Base-by-base conservation (phyloP, 1,284 basidiomycete species). In the Hypsizygus ulmarius region DNA sequence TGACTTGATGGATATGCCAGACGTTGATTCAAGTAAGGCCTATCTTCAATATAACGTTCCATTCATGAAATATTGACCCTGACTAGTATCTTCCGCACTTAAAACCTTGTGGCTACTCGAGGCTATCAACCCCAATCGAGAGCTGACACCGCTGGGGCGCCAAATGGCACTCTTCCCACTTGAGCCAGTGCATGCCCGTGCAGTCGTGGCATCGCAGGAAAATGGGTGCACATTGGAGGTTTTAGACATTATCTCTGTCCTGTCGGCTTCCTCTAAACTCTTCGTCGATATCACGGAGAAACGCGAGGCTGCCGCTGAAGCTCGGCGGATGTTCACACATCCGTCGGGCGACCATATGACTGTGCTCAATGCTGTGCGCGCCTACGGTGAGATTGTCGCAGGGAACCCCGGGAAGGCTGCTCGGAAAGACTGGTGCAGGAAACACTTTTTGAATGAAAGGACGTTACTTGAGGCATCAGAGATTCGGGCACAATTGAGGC, bases 341-440 rank as follows among this genome's bases (percentile, higher is more conserved):
- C 71, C 81, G 2, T 84, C 87, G 45, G 95, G 96, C 16, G 96
- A 99, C 64, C 93, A 97, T 64, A 73, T 97, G 50, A 97, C 93
- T 10, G 78, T 87, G 47, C 76, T 97, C 52, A 96, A 96, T 55
- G 84, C 84, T 3, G 78, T 93, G 40, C 79, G 83, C n/a, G 81
- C 90, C 3, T 98, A 94, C 63, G 56, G 60, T 10, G 68, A 85
- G 48, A 67, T 87, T 7, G 64, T 70, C 3, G 59, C 62, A 2
- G 77, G 43, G 25, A 43, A 7, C 16, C 30, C 75, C 49, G 67
- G 60, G 45, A 79, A 80, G 63, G 69, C 55, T 41, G 75, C 69
- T 3, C 68, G 84, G 44, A 75, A 69, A 50, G 78, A 82, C 27
- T 97, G 94, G 94, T 95, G 92, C 67, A 75, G 79, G 46, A 78